Evolutionary conservation across 2,329 filamentous ascomycete genomes (phyloP), one percentile per base, ranked within the genome.

Genomic region (Fonsecaea pedrosoi): DNA sequence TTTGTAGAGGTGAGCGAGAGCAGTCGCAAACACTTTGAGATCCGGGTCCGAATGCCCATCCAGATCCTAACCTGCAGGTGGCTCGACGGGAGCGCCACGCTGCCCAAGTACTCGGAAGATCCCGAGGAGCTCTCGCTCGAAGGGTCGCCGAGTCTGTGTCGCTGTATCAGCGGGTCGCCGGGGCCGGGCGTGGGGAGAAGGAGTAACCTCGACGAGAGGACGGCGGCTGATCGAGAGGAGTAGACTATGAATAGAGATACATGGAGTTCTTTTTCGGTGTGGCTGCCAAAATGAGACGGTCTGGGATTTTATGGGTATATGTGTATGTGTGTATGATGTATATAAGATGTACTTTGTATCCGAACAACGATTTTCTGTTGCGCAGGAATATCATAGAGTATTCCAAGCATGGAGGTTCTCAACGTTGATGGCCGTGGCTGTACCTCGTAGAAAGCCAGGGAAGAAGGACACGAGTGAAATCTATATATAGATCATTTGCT

Each of bases 41-140:
- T 62, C 13, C 60, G 60, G 9, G 38, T 62, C 3, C 32, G 60
- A 10, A 62, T 62, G 35, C 60, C 60, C 2, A 42, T 62, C 18
- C 60, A 62, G 34, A 34, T 62, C 7, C 18, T 62, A 35, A 62
- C 60, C 1, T 62, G 60, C 42, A 45, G 55, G 13, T 40, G 54
- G 60, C 55, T 50, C 15, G 60, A 62, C 21, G 60, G 60, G 3
- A 62, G 55, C 25, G 60, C 60, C 10, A 54, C 37, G 15, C 53
- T 62, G 53, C 60, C 60, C 30, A 38, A 56, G n/a, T 62, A 62
- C 18, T 62, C 60, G 60, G 60, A 62, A 37, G 45, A 45, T 25
- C 38, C 57, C 1, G 57, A 12, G n/a, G 30, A 45, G 13, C 40
- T 60, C n/a, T 30, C 57, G 21, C 21, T 60, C 4, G 57, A 60